Base-by-base conservation (phyloP, 2,329 filamentous ascomycete genomes). In the Chaetothyriales sp. region DNA sequence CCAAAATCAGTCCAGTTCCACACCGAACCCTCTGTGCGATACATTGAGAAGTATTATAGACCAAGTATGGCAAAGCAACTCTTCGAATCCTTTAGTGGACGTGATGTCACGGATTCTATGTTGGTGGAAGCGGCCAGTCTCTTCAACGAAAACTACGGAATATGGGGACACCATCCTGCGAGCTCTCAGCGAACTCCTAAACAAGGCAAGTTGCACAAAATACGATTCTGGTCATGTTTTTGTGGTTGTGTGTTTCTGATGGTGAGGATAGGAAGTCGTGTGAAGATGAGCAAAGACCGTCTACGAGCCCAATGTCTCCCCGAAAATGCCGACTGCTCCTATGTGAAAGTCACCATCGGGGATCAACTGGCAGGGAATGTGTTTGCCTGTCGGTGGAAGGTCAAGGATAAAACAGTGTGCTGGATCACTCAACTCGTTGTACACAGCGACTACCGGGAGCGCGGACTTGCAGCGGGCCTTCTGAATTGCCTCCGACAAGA, bases 361-460 rank as follows among this genome's bases (percentile, higher is more conserved):
- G 62, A 57, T 51, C 48, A 54, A 26, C 60, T 67, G 48, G 64
- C 62, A 53, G 65, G 65, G 12, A 51, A 69, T 52, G 64, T 60
- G 20, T 65, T 68, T 49, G 63, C 62, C 42, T 66, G 64, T 49
- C 62, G 63, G 43, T 69, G 64, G 66, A 53, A 50, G n/a, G 54
- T 56, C 52, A 48, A 64, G 45, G 59, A 57, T 46, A 61, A 56
- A 54, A 58, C 50, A 46, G 55, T 70, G 25, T 69, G 64, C 55
- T 70, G 66, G 66, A 55, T 70, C 49, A 69, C 68, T 49, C 66
- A 70, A 56, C 59, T 70, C 36, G 66, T 70, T 28, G 65, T 70
- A 18, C 55, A 63, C 49, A 55, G 44, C 25, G 57, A 63, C 32
- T 66, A 63, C 53, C 64, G 68, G 43, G 61, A 65, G 49, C 65